Conservation (phyloP, 768 basidiomycete genomes). For the Collybiopsis luxurians region DNA sequence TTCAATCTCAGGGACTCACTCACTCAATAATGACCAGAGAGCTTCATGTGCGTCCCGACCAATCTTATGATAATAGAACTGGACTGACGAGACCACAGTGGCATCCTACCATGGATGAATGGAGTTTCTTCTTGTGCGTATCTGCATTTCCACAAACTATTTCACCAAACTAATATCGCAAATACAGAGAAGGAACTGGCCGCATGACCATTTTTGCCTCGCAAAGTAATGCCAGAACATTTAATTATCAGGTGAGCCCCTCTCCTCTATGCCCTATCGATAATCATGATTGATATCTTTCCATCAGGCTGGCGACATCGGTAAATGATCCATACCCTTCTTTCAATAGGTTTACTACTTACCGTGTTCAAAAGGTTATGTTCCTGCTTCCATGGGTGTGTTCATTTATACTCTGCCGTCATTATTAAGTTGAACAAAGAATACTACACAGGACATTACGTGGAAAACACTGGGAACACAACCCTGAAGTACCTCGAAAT, state of each 20-base stretch:
- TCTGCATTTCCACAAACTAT: not conserved
- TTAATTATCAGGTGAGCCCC: constrained; percentile 47
- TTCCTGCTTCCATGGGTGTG: constrained; percentile 55
- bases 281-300: not conserved
- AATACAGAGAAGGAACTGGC: constrained; percentile 44
- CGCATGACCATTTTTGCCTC: constrained; percentile 59
- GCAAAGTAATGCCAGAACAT: constrained; percentile 51
- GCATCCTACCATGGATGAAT: constrained; percentile 70
- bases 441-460: constrained; percentile 50
- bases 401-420: not conserved
- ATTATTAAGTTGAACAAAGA: not conserved
- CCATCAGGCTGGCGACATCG: constrained; percentile 53
- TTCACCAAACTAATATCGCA: constrained; percentile 1
- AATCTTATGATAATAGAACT: not conserved
- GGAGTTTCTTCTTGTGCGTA: constrained; percentile 53
- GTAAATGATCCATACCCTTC: constrained; percentile 21
- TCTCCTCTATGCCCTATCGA: not conserved
- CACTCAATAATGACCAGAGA: constrained; percentile 32
- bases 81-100: constrained; percentile 41
- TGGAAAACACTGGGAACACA: constrained; percentile 63
- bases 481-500: constrained; percentile 60
- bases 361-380: constrained; percentile 38
- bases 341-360: not conserved
- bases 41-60: constrained; percentile 44
- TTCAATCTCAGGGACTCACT: not conserved